Base-by-base conservation (phyloP, 768 basidiomycete genomes). In the Lactarius akahatsu region DNA sequence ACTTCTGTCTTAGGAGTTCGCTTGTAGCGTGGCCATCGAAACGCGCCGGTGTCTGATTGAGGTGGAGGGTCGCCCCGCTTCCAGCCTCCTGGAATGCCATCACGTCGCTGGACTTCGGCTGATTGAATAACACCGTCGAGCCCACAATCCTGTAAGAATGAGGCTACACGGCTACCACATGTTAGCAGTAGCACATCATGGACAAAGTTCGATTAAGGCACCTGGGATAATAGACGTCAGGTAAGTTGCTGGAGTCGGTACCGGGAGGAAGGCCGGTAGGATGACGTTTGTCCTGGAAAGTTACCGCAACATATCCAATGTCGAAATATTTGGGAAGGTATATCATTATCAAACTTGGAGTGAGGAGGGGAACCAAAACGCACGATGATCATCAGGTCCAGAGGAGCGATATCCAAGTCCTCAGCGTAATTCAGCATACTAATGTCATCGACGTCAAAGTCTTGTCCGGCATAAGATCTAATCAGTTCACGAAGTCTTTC, bases 101-200 rank as follows among this genome's bases (percentile, higher is more conserved):
- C 57, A 20, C 66, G 69, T 30, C 60, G 61, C 18, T 28, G 54
- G 32, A 36, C 58, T 26, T 63, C 69, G 18, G 62, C 1, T 26
- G 66, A 68, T 57, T 68, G 61, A 18, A 68, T 59, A n/a, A 68
- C n/a, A 43, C 69, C 69, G 16, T 69, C 69, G 36, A 68, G 64
- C 2, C 69, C 69, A 26, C 41, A 20, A 7, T 63, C 67, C 32
- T 61, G 61, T 52, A 69, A 52, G 26, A 55, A 47, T 3, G 62
- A 41, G 16, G 69, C 69, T 16, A 69, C n/a, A 28, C 62, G 50
- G 23, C 69, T 69, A 57, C 56, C 30, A 9, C 20, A 50, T 1
- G 54, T 66, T 47, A 68, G 64, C 50, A 26, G 60, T 18, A 26
- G 18, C 13, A n/a, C 20, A 15, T 23, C 56, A 10, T 38, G n/a